Evolutionary conservation across 2,329 filamentous ascomycete species (phyloP), one percentile per base, ranked within the genome.

Genomic region (Fusarium compactum): DNA sequence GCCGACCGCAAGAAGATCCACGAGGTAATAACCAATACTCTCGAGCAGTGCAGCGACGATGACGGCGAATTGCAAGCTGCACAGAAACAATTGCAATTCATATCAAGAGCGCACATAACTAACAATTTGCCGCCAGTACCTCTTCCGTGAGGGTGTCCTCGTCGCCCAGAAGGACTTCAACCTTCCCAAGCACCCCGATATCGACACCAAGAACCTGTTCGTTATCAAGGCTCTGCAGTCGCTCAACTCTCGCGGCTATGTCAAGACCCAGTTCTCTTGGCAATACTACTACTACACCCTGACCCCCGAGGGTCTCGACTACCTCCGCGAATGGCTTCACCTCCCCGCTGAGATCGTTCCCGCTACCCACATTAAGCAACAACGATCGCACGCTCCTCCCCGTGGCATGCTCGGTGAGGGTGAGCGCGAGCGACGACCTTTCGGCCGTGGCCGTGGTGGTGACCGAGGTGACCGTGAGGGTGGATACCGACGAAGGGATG

Each of bases 251-350:
- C 95, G 96, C 84, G 95, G 95, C 83, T 98, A 93, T 86, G 91
- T 99, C 87, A 99, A 99, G 93, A 99, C 96, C 80, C 96, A 97
- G 86, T 99, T 99, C 92, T 97, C 94, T 77, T 97, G 94, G 94
- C 94, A 97, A 87, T 97, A 95, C 90, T 97, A 98, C 92, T 99
- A 99, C 93, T 99, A 99, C 92, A 98, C 96, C 86, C 92, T 99
- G 86, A 98, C 95, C 84, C 93, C 95, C 82, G 95, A 98, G 90
- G 96, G 96, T 87, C 95, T 99, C 84, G 95, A 98, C 89, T 99
- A 99, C 91, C 95, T 99, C 85, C 95, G 96, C 83, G 96, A 99
- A 90, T 99, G 96, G 96, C 95, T 99, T 80, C 96, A 99, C 88
- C 92, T 99, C 80, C 96, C 96, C 81, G 95, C 96, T 83, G 96